Evolutionary conservation across 108 stramenopile genomes (phyloP).

Genomic region (Chaetoceros muelleri): DNA sequence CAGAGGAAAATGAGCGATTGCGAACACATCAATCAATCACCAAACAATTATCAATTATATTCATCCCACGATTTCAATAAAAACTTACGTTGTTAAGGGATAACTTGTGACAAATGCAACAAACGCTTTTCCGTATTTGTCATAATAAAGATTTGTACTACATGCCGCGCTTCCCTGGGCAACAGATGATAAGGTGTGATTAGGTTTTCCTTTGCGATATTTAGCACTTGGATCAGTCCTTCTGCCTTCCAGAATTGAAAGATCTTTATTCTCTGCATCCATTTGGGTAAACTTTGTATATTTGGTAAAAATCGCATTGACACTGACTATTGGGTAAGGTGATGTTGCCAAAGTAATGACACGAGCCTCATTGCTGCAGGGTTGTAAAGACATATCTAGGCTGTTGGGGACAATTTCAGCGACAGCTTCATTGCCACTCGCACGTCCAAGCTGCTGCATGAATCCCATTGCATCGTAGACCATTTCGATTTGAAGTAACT

Average conservation of each 20-base stretch:
- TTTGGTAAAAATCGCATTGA: slow-evolving; percentile 60
- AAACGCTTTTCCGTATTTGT: slow-evolving; percentile 50
- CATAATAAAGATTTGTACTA: slow-evolving; percentile 52
- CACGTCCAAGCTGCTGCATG: slow-evolving; percentile 75
- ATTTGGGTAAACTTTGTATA: slow-evolving; percentile 62
- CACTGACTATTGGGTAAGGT: slow-evolving; percentile 62
- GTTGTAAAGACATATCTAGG: slow-evolving; percentile 68
- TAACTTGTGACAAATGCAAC: slow-evolving; percentile 70
- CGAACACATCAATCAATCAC: neutral
- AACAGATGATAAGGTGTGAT: slow-evolving; percentile 39
- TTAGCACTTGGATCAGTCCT: slow-evolving; percentile 21
- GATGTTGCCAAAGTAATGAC: slow-evolving; percentile 60
- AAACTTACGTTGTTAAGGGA: slow-evolving; percentile 67
- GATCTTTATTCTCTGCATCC: slow-evolving; percentile 57
- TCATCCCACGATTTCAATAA: neutral
- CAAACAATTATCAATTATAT: neutral
- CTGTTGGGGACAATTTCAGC: slow-evolving; percentile 73
- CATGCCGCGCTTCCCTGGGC: slow-evolving; percentile 37
- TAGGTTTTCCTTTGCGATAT: slow-evolving; percentile 18
- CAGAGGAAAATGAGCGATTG: slow-evolving; percentile 3
- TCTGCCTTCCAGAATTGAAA: slow-evolving; percentile 42
- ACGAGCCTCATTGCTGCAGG: slow-evolving; percentile 53
- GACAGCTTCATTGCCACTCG: slow-evolving; percentile 52
- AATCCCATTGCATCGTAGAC: slow-evolving; percentile 84
- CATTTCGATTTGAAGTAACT: slow-evolving; percentile 58